Conservation (phyloP, 345 rosid species). For the Melaleuca alternifolia region DNA sequence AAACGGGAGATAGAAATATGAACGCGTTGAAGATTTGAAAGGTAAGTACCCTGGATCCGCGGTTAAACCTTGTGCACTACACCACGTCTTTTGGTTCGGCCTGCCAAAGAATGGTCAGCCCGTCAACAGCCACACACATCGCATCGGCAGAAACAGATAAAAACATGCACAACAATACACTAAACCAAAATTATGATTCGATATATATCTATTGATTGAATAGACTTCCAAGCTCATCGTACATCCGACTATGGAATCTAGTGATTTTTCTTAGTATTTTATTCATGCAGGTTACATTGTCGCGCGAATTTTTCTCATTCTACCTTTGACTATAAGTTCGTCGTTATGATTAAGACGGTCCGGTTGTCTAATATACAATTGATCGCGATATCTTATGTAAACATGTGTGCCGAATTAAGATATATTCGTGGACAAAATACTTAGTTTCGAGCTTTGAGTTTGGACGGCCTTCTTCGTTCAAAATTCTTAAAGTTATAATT, state of each 20-base stretch:
- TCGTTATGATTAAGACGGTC: background rate
- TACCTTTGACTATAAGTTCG: background rate
- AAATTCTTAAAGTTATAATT: too few relatives aligned
- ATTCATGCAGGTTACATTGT: background rate
- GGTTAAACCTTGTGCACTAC: background rate
- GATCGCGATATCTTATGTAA: fast-evolving
- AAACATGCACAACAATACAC: background rate
- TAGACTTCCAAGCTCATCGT: background rate
- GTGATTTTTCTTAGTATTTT: background rate
- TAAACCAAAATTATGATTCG: background rate
- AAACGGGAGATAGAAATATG: background rate
- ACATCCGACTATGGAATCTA: background rate
- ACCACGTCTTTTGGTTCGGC: background rate
- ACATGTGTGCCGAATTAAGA: background rate
- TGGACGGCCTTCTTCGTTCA: background rate
- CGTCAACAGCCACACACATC: background rate
- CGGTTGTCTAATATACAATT: background rate
- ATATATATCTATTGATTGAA: fast-evolving
- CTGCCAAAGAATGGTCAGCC: background rate
- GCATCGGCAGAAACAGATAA: background rate
- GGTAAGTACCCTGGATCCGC: fast-evolving
- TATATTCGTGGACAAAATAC: background rate
- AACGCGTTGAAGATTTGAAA: background rate
- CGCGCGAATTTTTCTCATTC: background rate
- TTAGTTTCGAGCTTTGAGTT: background rate